Base-by-base conservation (phyloP, 176 grass and related monocot genomes). In the Coix lacrymajobi region DNA sequence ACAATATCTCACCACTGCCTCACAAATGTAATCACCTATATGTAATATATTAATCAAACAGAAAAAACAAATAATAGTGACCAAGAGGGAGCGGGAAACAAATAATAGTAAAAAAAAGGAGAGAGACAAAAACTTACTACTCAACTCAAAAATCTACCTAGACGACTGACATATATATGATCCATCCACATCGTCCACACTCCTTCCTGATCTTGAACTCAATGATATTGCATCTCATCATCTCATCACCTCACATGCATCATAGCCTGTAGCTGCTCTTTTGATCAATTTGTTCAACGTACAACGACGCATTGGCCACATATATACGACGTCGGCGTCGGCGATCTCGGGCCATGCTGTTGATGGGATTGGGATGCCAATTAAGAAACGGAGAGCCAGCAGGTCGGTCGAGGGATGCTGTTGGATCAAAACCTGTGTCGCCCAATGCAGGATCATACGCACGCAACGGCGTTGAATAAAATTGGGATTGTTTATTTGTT, bases 11-110 rank as follows among this genome's bases (percentile, higher is more conserved):
- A 78, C 75, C 83, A 70, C 48, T 61, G 63, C 39, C 54, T 73
- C 84, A 72, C 84, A 73, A 86, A 79, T 86, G 45, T 79, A 73
- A 72, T 86, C 56, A 33, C 40, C 76, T 51, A 54, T 79, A 79
- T 65, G 62, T 38, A 36, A 4, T 64, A 66, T 36, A 66, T 49
- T 36, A 36, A 67, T 86, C 14, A 66, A 79, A 80, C 66, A 73
- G 11, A 10, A 73, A 36, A 64, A 44, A 26, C 72, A 68, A 5
- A 64, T 72, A 0, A n/a, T n/a, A n/a, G n/a, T n/a, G n/a, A n/a
- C n/a, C n/a, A 49, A 71, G 25, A 11, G 10, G 22, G 28, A 83
- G 34, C 10, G 20, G 73, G 39, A 37, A 49, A 44, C 3, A 54
- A 69, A 39, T 5, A 34, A 63, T 7, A 40, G 14, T 36, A 22